phyloP scores from a whole-genome alignment of 345 rosid genomes.

The Gossypium herbaceum region DNA sequence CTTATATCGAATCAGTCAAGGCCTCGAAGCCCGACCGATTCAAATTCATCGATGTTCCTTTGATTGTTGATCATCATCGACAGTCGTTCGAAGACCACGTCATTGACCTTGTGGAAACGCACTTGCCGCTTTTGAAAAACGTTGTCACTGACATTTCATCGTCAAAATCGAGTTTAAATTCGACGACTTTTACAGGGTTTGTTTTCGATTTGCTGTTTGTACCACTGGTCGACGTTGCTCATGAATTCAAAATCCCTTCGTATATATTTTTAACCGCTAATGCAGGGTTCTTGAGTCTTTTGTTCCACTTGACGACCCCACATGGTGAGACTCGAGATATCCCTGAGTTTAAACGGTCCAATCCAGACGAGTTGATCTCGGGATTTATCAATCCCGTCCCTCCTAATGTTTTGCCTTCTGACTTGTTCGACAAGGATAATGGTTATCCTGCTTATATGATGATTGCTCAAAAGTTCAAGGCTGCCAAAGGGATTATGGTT shows the following conservation, averaged over 20 bases:
- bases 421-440: slow-evolving; percentile 17
- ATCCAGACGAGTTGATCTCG: slow-evolving; percentile 20
- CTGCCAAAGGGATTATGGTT: slow-evolving; percentile 9
- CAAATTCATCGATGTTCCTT: background rate
- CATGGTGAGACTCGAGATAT: background rate
- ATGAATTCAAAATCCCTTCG: slow-evolving; percentile 39
- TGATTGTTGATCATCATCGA: background rate
- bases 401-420: slow-evolving; percentile 31
- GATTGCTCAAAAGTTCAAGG: slow-evolving; percentile 28
- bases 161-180: background rate
- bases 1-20: background rate
- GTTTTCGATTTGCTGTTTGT: slow-evolving; percentile 40
- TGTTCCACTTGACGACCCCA: slow-evolving; percentile 31
- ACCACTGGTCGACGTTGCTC: slow-evolving; percentile 33
- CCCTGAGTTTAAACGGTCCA: slow-evolving; percentile 19
- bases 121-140: background rate
- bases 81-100: background rate
- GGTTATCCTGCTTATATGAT: slow-evolving; percentile 25
- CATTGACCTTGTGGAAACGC: background rate
- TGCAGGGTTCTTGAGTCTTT: slow-evolving; percentile 32
- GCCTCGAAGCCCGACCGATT: background rate
- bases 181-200: background rate
- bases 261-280: slow-evolving; percentile 34
- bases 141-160: background rate
- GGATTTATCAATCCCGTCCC: slow-evolving; percentile 36